Percentiles rank a stretch among this genome's conserved stretches.
These are phyloP conservation scores for Excoecaria agallocha DNA, from an alignment of 345 rosid genomes.

Conservation along the genomic window DNA sequence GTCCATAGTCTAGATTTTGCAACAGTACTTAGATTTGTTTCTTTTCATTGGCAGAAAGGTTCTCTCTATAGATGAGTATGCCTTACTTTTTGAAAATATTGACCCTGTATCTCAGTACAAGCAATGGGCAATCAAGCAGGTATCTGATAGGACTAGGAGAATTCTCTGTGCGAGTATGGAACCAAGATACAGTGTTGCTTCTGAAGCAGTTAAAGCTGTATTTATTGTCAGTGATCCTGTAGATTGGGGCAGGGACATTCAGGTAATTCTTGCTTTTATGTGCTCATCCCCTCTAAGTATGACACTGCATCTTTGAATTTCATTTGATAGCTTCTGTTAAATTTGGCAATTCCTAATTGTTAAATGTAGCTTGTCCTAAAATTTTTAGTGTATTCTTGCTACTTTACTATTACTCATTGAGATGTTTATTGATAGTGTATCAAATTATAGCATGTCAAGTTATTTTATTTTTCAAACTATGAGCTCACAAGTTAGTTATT, in stretches of 20 bases:
- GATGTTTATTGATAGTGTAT: background rate
- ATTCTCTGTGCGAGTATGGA: background rate
- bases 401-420: background rate
- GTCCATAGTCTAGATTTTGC: background rate
- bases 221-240: constrained; percentile 51
- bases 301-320: constrained; percentile 2
- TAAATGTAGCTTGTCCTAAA: background rate
- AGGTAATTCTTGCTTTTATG: constrained; percentile 28
- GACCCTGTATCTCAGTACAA: constrained; percentile 51
- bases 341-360: background rate
- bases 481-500: constrained; percentile 1
- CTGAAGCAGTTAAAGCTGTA: constrained; percentile 39
- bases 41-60: constrained; percentile 38
- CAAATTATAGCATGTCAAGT: background rate
- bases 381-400: background rate
- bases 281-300: background rate
- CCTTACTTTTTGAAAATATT: constrained; percentile 40
- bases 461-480: constrained; percentile 6
- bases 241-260: constrained; percentile 57
- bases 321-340: background rate
- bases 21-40: constrained; percentile 3
- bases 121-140: constrained; percentile 33
- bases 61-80: constrained; percentile 46
- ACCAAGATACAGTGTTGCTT: constrained; percentile 24
- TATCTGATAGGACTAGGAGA: constrained; percentile 16